Evolutionary conservation across 1,284 basidiomycete species (phyloP).

Genomic region (Pisolithus thermaeus): DNA sequence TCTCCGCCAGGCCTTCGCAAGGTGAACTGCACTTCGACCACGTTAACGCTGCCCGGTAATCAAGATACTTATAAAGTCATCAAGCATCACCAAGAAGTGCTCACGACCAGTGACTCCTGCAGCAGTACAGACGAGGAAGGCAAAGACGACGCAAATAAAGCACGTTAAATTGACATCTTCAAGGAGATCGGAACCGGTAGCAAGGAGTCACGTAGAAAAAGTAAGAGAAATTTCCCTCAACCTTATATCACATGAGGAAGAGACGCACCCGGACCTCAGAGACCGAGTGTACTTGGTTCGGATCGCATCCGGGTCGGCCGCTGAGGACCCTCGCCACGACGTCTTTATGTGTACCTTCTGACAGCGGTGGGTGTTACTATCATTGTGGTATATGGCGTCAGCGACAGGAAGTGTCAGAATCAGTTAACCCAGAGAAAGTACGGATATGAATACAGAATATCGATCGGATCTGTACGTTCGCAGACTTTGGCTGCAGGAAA

Average conservation of each 20-base stretch:
- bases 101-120: slow-evolving; percentile 44
- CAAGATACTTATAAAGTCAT: slow-evolving; percentile 38
- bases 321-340: slow-evolving; percentile 59
- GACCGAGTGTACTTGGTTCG: slow-evolving; percentile 73
- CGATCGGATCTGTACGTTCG: too few relatives aligned
- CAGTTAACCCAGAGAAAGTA: neutral
- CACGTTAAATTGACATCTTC: slow-evolving; percentile 27
- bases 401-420: slow-evolving; percentile 41
- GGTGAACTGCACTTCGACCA: too few relatives aligned
- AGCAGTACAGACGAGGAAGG: slow-evolving; percentile 48
- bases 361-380: slow-evolving; percentile 36
- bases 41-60: too few relatives aligned
- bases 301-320: slow-evolving; percentile 72
- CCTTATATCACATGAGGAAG: neutral
- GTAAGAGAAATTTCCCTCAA: slow-evolving; percentile 23
- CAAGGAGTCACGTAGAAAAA: slow-evolving; percentile 47
- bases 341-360: neutral
- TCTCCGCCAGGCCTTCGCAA: too few relatives aligned
- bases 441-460: too few relatives aligned
- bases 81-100: slow-evolving; percentile 52
- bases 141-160: slow-evolving; percentile 53
- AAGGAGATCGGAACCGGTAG: slow-evolving; percentile 44
- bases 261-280: slow-evolving; percentile 71
- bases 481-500: too few relatives aligned
- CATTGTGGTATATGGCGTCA: slow-evolving; percentile 85